Conservation (phyloP, 192 early-diverging fungal species). For the Gryganskiella cystojenkinii region DNA sequence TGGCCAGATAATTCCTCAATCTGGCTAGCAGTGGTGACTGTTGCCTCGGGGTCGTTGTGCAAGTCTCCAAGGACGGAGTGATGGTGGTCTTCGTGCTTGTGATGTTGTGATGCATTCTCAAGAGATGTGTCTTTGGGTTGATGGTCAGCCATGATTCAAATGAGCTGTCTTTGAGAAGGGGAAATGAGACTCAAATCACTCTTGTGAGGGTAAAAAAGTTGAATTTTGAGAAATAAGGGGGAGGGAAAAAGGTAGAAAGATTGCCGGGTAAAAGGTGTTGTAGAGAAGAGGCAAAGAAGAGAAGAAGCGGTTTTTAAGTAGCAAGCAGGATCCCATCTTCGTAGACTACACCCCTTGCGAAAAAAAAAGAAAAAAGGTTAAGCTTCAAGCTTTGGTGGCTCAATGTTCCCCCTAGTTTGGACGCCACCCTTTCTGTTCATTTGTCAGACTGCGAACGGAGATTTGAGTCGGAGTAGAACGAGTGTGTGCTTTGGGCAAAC, state of each 20-base stretch:
- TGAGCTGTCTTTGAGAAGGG: slow-evolving; percentile 10
- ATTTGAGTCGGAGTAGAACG: too few relatives aligned
- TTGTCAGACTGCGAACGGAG: too few relatives aligned
- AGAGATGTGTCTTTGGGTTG: background rate
- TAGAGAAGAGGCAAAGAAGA: background rate
- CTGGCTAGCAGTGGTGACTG: background rate
- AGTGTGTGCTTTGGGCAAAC: too few relatives aligned
- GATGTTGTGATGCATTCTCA: background rate
- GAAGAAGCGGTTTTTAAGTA: background rate
- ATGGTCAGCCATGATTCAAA: slow-evolving; percentile 5
- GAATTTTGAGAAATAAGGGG: background rate
- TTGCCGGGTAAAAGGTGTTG: background rate
- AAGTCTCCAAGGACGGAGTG: background rate
- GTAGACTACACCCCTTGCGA: too few relatives aligned
- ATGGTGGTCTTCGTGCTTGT: background rate
- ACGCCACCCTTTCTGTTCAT: too few relatives aligned
- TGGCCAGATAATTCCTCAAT: background rate
- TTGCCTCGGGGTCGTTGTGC: slow-evolving; percentile 22
- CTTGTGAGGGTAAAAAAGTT: background rate
- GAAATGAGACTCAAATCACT: background rate
- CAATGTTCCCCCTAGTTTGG: too few relatives aligned
- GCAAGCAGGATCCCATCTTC: background rate
- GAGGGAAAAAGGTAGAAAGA: background rate
- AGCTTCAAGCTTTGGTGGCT: too few relatives aligned
- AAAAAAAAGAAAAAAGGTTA: too few relatives aligned